Evolutionary conservation across 768 basidiomycete species (phyloP), one percentile per base, ranked within the genome.

Genomic region (Rhizopogon vinicolor): DNA sequence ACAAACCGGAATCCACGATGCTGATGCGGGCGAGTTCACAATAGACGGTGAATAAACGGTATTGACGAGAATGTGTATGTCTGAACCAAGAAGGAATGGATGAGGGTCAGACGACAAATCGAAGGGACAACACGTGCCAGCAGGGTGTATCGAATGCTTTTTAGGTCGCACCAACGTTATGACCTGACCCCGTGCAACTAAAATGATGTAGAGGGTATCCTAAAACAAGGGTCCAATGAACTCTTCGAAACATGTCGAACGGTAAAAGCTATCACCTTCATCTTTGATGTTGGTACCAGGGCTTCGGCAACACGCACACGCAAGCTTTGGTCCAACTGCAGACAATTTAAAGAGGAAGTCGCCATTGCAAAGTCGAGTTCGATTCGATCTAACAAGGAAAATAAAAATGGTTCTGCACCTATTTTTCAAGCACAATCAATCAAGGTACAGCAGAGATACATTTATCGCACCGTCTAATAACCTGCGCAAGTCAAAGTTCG

Each of bases 1-100:
- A 68, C 97, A 98, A 45, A 99, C 82, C 2, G 97, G 97, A 7
- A 98, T 81, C 93, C 94, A 99, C 6, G 89, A 88, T 13, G 94
- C 89, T 7, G 93, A 77, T 6, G 86, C 87, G 8, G 86, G 85
- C 2, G 86, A 89, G 65, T 85, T 89, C 56, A 78, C 75, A 60
- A 89, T 84, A 1, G 92, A 88, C 0, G 92, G 89, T 0, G 91
- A 82, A 54, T 89, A 82, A 7, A 98, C 82, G 2, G 94, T 96
- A 66, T 96, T 98, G 52, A 98, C 78, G 31, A 98, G 80, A 48
- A 97, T 86, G 65, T 97, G 94, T 18, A 99, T 83, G 65, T 98
- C 97, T 63, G 51, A 18, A 40, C 25, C 16, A 42, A 28, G 6
- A 18, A 42, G 31, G 41, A 37, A 37, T 9, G 44, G 48, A 19